Evolutionary conservation across 2,329 filamentous ascomycete species (phyloP).

Genomic region (Exserohilum rostratum): DNA sequence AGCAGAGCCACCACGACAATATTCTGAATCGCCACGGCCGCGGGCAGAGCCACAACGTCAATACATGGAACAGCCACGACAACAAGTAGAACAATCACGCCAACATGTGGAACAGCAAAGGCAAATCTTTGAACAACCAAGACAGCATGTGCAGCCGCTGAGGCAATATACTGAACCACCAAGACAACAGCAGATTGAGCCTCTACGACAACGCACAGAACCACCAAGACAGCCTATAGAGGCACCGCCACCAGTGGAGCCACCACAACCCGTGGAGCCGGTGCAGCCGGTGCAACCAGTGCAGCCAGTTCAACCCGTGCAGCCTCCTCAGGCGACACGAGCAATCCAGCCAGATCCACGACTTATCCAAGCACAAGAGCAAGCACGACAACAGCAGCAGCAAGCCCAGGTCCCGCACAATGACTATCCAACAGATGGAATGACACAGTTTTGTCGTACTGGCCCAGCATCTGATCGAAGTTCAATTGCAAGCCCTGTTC

Average conservation of each 20-base stretch:
- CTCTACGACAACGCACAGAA: constrained; percentile 6
- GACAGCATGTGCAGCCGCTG: constrained; percentile 6
- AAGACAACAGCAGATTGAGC: constrained; percentile 6
- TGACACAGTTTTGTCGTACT: constrained; percentile 94
- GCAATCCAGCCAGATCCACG: constrained; percentile 43
- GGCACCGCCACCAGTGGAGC: constrained; percentile 11
- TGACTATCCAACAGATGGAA: constrained; percentile 91
- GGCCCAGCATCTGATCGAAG: constrained; percentile 73
- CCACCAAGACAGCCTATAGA: constrained; percentile 10
- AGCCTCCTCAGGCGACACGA: constrained; percentile 20
- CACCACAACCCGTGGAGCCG: constrained; percentile 11
- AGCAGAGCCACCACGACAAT: constrained; percentile 2
- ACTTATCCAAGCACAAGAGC: constrained; percentile 45
- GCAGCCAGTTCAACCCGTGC: constrained; percentile 40
- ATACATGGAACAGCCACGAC: background rate
- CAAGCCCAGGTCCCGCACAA: constrained; percentile 80
- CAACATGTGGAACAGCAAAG: constrained; percentile 9
- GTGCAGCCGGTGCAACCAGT: constrained; percentile 22
- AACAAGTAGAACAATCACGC: constrained; percentile 1
- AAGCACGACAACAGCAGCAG: constrained; percentile 47
- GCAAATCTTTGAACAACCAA: constrained; percentile 8
- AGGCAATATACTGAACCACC: constrained; percentile 7
- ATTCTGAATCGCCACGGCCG: constrained; percentile 3
- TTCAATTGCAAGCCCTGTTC: constrained; percentile 69
- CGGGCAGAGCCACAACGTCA: constrained; percentile 1